Base-by-base conservation (phyloP, 2,329 filamentous ascomycete genomes). In the Trichoderma sp. region DNA sequence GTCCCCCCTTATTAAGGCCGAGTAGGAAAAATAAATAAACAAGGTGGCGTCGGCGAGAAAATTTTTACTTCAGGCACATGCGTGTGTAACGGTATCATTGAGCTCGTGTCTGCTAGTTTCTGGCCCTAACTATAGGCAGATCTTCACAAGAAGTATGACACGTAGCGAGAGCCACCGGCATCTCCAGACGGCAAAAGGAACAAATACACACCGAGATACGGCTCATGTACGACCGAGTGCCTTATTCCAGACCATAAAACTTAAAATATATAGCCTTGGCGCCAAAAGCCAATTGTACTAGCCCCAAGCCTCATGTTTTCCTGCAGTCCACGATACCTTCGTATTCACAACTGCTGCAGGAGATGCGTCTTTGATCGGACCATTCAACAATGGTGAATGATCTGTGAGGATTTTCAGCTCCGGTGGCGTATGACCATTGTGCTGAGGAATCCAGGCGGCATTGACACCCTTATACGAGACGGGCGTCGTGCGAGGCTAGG, bases 331-430 rank as follows among this genome's bases (percentile, higher is more conserved):
- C 35, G 32, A 39, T 45, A 9, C 13, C 58, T 56, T 67, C 65
- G 57, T 67, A 56, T 67, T 39, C 58, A 56, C 22, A 37, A 15
- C 35, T 29, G 27, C 63, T 54, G 57, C 25, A 53, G 60, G 64
- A 57, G 29, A 59, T 35, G 12, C n/a, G 35, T 10, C 34, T 34
- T 53, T 12, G 27, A 60, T 67, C 50, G 27, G 45, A 27, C 56
- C 56, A 67, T 27, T 67, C 27, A 61, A 48, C 17, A 17, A 8
- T 32, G 35, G 54, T 8, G 4, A 22, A 27, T 15, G 12, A n/a
- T 53, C 25, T 39, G 37, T 19, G 13, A 9, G 4, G 7, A 50
- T 39, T 17, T 22, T 39, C 39, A 34, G 39, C 39, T 53, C 25
- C 15, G 15, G 25, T 25, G 27, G 50, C 17, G 60, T 64, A 34